Conservation (phyloP, 148 eudicot species). For the Linanthus parryae region DNA sequence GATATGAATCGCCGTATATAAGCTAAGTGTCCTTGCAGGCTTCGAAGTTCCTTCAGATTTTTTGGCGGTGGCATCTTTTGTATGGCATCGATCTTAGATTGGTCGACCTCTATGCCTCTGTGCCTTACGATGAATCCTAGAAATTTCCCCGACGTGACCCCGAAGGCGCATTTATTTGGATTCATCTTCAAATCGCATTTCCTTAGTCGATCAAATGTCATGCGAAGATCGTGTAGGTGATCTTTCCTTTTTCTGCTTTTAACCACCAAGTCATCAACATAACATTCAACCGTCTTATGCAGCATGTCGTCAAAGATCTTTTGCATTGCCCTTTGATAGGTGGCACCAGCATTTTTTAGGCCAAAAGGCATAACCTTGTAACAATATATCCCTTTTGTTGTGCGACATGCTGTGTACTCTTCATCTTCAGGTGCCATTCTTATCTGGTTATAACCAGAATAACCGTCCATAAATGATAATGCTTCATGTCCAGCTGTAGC, state of each 20-base stretch:
- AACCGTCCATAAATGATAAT: constrained; percentile 1
- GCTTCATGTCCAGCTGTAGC: background rate
- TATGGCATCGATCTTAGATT: constrained; percentile 10
- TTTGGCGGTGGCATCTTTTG: background rate
- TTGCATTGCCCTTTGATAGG: constrained; percentile 11
- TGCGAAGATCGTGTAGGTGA: background rate
- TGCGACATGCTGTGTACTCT: background rate
- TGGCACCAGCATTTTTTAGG: constrained; percentile 6
- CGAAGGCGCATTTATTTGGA: constrained; percentile 12
- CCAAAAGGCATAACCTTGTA: constrained; percentile 16
- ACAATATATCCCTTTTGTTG: constrained; percentile 2
- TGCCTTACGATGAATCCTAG: constrained; percentile 6
- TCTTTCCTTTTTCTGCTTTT: background rate
- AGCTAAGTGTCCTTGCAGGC: constrained; percentile 5
- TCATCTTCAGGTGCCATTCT: background rate
- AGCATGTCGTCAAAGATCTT: constrained; percentile 14
- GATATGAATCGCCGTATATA: constrained; percentile 16
- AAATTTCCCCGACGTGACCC: constrained; percentile 8
- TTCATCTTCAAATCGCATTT: constrained; percentile 12
- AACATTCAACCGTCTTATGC: constrained; percentile 11
- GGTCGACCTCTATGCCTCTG: constrained; percentile 14
- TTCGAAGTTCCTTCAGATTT: constrained; percentile 5
- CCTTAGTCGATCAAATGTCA: background rate
- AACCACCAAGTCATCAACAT: constrained; percentile 9
- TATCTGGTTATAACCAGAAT: background rate